Evolutionary conservation across 2,329 filamentous ascomycete genomes (phyloP).

Genomic region (Cordyceps javanica): DNA sequence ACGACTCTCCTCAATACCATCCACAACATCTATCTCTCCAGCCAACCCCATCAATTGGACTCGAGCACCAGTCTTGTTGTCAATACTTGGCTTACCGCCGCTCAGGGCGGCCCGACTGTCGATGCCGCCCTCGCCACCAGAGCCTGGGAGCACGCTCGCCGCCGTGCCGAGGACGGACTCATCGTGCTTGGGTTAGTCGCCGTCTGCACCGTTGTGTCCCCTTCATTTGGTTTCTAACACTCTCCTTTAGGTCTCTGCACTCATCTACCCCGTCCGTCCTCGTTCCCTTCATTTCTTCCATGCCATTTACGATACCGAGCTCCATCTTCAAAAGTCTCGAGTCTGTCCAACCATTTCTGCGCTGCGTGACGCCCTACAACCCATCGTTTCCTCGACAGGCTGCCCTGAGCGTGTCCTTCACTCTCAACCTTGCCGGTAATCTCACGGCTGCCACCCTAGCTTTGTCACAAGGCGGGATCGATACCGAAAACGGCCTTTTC

Average conservation of each 20-base stretch:
- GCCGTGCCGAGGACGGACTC: slow-evolving; percentile 91
- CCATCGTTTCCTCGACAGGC: slow-evolving; percentile 77
- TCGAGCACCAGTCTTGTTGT: slow-evolving; percentile 86
- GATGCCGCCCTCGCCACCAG: slow-evolving; percentile 71
- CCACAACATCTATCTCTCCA: slow-evolving; percentile 80
- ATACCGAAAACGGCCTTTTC: slow-evolving; percentile 73
- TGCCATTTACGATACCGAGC: slow-evolving; percentile 73
- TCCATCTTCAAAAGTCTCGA: slow-evolving; percentile 73
- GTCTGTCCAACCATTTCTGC: slow-evolving; percentile 77
- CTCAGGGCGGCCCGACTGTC: slow-evolving; percentile 65
- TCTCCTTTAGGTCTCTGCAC: slow-evolving; percentile 66
- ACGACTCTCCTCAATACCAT: slow-evolving; percentile 88
- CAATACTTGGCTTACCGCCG: slow-evolving; percentile 88
- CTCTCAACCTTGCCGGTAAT: slow-evolving; percentile 73
- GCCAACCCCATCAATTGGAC: slow-evolving; percentile 80
- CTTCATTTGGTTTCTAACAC: slow-evolving; percentile 10
- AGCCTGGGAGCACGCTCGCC: slow-evolving; percentile 93
- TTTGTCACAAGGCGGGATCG: slow-evolving; percentile 80
- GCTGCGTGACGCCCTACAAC: slow-evolving; percentile 82
- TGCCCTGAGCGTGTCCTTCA: slow-evolving; percentile 74
- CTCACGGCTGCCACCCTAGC: slow-evolving; percentile 70
- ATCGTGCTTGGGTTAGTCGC: slow-evolving; percentile 72
- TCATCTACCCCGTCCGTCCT: slow-evolving; percentile 81
- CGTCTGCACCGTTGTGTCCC: slow-evolving; percentile 5
- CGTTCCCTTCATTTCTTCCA: slow-evolving; percentile 69